Base-by-base conservation (phyloP, 441 rosid genomes). In the Erysimum pusillum region DNA sequence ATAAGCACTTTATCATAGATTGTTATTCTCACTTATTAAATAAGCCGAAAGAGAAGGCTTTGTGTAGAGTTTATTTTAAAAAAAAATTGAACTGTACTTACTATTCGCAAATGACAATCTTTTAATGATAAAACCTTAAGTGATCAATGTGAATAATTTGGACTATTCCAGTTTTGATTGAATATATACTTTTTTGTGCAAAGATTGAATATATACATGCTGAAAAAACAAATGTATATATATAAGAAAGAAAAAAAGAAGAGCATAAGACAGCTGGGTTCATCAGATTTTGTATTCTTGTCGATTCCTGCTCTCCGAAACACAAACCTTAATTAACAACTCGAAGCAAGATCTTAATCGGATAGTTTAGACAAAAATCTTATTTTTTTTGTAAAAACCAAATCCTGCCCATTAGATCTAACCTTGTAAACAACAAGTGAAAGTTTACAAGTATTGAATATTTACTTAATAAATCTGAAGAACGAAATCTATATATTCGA, bases 251-350 rank as follows among this genome's bases (percentile, higher is more conserved):
- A 22, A 60, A 38, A 25, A 56, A 25, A 63, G 46, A 67, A 74
- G 74, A 62, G 51, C 44, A 58, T 48, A 73, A 78, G 35, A 79
- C 83, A 76, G 83, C 82, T 81, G 83, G 70, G 60, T 71, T 57
- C 20, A 64, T 52, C 68, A 15, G 56, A 57, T 56, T 42, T 22
- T 58, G 28, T 58, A 69, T 13, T 77, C 48, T 38, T 65, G 78
- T 60, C 74, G 73, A 75, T 59, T 71, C 79, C 6, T 79, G 76
- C 69, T 71, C 76, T 59, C 68, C 35, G 12, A 51, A 57, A 28
- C 73, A 72, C 68, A 51, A 77, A 58, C 76, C 72, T 76, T 63
- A 57, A 54, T 63, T 46, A 70, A 76, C 76, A 70, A 70, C 35
- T 36, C 31, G 14, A 71, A 71, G 80, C 80, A 77, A 77, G n/a